Conservation (phyloP, 345 rosid genomes). For the Heritiera fomes region DNA sequence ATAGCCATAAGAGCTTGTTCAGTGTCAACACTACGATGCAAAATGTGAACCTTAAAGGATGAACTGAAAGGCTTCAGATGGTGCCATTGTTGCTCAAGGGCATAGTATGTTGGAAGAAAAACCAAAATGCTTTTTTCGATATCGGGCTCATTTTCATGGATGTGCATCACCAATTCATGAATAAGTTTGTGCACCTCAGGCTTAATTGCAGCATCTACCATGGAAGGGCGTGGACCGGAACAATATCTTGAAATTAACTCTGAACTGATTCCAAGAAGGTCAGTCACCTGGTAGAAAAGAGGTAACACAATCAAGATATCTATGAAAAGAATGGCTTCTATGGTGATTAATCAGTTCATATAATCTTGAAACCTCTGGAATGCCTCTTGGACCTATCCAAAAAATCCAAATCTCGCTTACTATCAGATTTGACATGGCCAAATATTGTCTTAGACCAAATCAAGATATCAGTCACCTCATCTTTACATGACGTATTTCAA, state of each 20-base stretch:
- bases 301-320: constrained; percentile 22
- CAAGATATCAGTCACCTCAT: constrained; percentile 7
- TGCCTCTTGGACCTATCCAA: constrained; percentile 2
- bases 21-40: constrained; percentile 84
- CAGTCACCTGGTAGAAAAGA: constrained; percentile 53
- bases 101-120: constrained; percentile 88
- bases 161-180: constrained; percentile 65
- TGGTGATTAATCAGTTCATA: constrained; percentile 9
- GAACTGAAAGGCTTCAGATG: constrained; percentile 55
- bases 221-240: constrained; percentile 60
- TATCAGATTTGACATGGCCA: constrained; percentile 13
- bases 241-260: constrained; percentile 49
- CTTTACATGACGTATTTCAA: constrained; percentile 7
- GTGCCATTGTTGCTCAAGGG: constrained; percentile 83
- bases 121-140: constrained; percentile 86
- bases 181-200: constrained; percentile 76
- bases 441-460: not conserved
- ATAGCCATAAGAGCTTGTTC: constrained; percentile 84
- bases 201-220: constrained; percentile 61
- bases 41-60: constrained; percentile 73
- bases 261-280: constrained; percentile 54
- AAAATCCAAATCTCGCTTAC: constrained; percentile 5
- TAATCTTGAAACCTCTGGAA: constrained; percentile 5
- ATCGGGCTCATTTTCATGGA: constrained; percentile 75
- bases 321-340: not conserved